Evolutionary conservation across 2,329 filamentous ascomycete genomes (phyloP).

Genomic region (Stachybotrys echinatus): DNA sequence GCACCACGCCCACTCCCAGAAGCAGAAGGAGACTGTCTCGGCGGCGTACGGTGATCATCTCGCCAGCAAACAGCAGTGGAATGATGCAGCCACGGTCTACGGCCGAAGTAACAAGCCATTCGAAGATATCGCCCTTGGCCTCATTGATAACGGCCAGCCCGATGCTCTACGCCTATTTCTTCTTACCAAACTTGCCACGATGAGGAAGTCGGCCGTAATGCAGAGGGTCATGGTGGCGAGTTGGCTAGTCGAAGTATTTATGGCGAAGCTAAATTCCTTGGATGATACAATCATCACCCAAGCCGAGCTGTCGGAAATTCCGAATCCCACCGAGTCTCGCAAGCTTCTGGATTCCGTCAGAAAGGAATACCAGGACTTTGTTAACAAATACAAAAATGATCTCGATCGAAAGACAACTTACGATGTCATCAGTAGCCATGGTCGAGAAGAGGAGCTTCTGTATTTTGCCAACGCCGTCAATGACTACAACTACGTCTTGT

Average conservation of each 20-base stretch:
- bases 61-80: slow-evolving; percentile 72
- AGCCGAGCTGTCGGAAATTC: slow-evolving; percentile 69
- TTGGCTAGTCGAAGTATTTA: slow-evolving; percentile 94
- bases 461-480: slow-evolving; percentile 85
- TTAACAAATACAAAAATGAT: slow-evolving; percentile 77
- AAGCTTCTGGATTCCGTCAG: slow-evolving; percentile 66
- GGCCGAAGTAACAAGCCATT: slow-evolving; percentile 96
- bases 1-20: slow-evolving; percentile 71
- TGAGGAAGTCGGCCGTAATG: slow-evolving; percentile 83
- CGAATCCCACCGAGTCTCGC: slow-evolving; percentile 65
- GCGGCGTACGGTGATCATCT: slow-evolving; percentile 89
- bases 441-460: slow-evolving; percentile 85
- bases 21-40: slow-evolving; percentile 86
- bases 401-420: slow-evolving; percentile 90
- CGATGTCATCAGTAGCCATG: slow-evolving; percentile 93
- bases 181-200: slow-evolving; percentile 71
- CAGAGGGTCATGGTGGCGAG: slow-evolving; percentile 92
- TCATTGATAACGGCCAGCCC: slow-evolving; percentile 85
- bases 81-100: slow-evolving; percentile 84
- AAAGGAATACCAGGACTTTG: slow-evolving; percentile 83
- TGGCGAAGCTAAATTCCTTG: slow-evolving; percentile 91
- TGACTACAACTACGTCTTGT: slow-evolving; percentile 90
- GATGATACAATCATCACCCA: slow-evolving; percentile 92
- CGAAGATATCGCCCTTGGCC: slow-evolving; percentile 85
- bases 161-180: slow-evolving; percentile 90